Conservation (phyloP, 148 eudicot genomes). For the Rhododendron ovatum region DNA sequence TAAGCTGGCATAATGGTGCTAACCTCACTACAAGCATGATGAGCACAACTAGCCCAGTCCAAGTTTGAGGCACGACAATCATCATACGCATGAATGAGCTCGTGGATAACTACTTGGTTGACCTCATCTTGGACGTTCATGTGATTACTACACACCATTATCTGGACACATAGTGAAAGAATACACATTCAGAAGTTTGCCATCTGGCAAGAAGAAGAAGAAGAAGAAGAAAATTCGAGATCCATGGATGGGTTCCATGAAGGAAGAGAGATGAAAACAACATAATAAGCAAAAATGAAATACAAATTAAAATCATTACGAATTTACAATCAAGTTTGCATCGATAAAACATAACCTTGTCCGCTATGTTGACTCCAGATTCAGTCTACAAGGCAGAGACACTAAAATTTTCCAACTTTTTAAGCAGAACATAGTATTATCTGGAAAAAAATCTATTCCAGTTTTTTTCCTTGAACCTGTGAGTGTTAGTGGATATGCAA, state of each 20-base stretch:
- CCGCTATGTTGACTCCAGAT: background rate
- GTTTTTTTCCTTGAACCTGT: background rate
- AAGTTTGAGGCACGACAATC: conserved; percentile 85
- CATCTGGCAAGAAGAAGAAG: background rate
- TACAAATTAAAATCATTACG: background rate
- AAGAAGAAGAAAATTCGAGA: background rate
- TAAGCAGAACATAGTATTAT: background rate
- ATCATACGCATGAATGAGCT: conserved; percentile 94
- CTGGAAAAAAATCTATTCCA: background rate
- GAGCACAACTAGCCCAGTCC: conserved; percentile 90
- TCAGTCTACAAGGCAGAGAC: background rate
- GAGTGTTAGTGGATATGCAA: background rate
- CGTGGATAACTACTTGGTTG: conserved; percentile 85
- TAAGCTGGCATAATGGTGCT: background rate
- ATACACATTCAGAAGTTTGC: background rate
- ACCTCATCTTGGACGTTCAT: conserved; percentile 75
- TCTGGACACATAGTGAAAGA: conserved; percentile 22
- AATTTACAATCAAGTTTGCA: background rate
- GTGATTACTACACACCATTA: conserved; percentile 74
- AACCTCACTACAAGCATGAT: conserved; percentile 96
- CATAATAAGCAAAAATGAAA: background rate
- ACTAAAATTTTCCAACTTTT: background rate
- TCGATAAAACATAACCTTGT: background rate
- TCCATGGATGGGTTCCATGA: background rate
- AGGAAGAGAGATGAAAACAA: background rate